Evolutionary conservation across 2,329 filamentous ascomycete genomes (phyloP), one percentile per base, ranked within the genome.

Genomic region (Aspergillus pseudoterreus): DNA sequence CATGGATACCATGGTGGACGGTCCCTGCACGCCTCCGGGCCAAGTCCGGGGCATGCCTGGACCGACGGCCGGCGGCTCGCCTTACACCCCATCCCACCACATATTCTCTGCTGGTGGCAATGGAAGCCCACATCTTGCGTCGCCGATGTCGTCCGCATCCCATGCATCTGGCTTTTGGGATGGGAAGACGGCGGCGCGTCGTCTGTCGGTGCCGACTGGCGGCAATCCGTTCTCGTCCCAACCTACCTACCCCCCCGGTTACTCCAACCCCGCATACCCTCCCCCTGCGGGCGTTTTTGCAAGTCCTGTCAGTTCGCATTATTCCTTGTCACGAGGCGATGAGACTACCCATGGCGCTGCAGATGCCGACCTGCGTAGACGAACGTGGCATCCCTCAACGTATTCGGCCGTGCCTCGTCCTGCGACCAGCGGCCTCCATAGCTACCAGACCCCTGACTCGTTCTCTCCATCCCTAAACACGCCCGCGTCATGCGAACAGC

Each of bases 371-470:
- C 89, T 85, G 82, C 84, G 91, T 57, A 80, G 92, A 55, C 82
- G 91, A 48, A 96, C 92, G 2, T 96, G 92, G 92, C 92, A 96
- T 70, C 89, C 90, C 0, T 88, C 73, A 2, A 73, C 74, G 4
- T 71, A 90, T 55, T 87, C 84, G 14, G 81, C 80, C 56, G 84
- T 83, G 55, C 79, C 79, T 53, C 76, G 84, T 30, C 83, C 85
- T 45, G 80, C 82, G 14, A 87, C 85, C 12, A 92, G 88, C 70
- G 82, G 87, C 14, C 70, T 95, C 48, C 88, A 83, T 61, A 87
- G 89, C 57, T 87, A 90, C 36, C 83, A 88, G 55, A 90, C 84
- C 4, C 84, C 88, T 5, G 82, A 85, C 70, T 66, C 83, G 76
- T 57, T 80, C 74, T 71, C 82, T 72, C 66, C 83, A 67, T 63